Evolutionary conservation across 1,284 basidiomycete genomes (phyloP).

Genomic region (Sporisorium scitamineum): DNA sequence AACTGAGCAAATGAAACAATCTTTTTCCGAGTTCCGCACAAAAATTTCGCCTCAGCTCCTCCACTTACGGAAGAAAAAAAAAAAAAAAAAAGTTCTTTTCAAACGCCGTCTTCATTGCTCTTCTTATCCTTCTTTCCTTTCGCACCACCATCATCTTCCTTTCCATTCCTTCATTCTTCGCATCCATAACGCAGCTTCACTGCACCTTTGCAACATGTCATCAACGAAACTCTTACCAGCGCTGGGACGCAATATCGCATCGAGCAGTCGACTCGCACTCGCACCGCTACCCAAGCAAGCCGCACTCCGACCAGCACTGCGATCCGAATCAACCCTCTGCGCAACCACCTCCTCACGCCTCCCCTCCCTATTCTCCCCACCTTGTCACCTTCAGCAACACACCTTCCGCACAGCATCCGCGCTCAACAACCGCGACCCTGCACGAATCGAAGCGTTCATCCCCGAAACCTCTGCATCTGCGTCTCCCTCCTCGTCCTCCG

Average conservation of each 20-base stretch:
- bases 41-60: background rate
- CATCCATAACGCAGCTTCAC: too few relatives aligned
- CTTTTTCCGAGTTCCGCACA: background rate
- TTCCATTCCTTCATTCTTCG: background rate
- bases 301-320: background rate
- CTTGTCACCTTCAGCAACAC: background rate
- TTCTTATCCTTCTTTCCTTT: background rate
- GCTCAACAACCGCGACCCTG: slow-evolving; percentile 5
- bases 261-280: slow-evolving; percentile 16
- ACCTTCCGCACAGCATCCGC: slow-evolving; percentile 5
- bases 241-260: slow-evolving; percentile 22
- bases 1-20: background rate
- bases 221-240: slow-evolving; percentile 5
- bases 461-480: too few relatives aligned
- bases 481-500: slow-evolving; percentile 11
- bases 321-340: slow-evolving; percentile 9
- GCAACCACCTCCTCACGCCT: background rate
- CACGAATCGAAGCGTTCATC: slow-evolving; percentile 13
- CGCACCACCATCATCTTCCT: background rate
- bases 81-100: background rate
- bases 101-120: background rate
- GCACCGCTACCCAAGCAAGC: background rate
- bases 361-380: background rate
- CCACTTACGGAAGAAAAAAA: too few relatives aligned
- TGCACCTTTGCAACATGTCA: slow-evolving; percentile 26